Evolutionary conservation across 169 alveolate species (phyloP).

Genomic region (Cryptosporidium xiaoi): DNA sequence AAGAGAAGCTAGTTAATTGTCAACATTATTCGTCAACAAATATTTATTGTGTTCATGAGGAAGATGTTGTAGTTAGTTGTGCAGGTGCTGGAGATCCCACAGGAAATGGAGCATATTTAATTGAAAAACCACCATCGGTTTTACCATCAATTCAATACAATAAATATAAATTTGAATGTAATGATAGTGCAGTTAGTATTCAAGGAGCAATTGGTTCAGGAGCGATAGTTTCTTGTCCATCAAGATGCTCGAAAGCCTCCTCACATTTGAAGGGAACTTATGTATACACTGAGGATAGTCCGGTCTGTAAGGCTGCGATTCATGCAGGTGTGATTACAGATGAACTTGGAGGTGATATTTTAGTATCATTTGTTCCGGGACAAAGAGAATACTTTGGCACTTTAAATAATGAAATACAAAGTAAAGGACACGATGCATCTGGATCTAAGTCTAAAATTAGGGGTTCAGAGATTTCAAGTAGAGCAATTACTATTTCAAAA

Average conservation of each 20-base stretch:
- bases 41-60: constrained; percentile 76
- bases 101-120: constrained; percentile 76
- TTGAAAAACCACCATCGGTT: constrained; percentile 62
- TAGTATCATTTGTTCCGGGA: constrained; percentile 49
- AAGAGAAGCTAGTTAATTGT: constrained; percentile 42
- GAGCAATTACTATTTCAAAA: constrained; percentile 56
- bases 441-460: constrained; percentile 55
- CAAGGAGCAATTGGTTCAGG: constrained; percentile 65
- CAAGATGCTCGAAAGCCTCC: constrained; percentile 58
- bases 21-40: constrained; percentile 63
- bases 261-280: constrained; percentile 85
- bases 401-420: constrained; percentile 75
- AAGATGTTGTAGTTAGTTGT: constrained; percentile 80
- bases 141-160: constrained; percentile 64
- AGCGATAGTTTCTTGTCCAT: constrained; percentile 60
- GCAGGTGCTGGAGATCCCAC: constrained; percentile 82
- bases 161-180: constrained; percentile 59
- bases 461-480: constrained; percentile 31
- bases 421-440: constrained; percentile 25
- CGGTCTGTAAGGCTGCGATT: constrained; percentile 81
- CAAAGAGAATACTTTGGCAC: constrained; percentile 75
- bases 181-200: constrained; percentile 54
- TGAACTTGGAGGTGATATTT: constrained; percentile 74
- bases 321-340: constrained; percentile 79
- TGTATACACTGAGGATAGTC: constrained; percentile 88